Evolutionary conservation across 495 filamentous ascomycete genomes (phyloP).

Genomic region (Neurospora sp.): DNA sequence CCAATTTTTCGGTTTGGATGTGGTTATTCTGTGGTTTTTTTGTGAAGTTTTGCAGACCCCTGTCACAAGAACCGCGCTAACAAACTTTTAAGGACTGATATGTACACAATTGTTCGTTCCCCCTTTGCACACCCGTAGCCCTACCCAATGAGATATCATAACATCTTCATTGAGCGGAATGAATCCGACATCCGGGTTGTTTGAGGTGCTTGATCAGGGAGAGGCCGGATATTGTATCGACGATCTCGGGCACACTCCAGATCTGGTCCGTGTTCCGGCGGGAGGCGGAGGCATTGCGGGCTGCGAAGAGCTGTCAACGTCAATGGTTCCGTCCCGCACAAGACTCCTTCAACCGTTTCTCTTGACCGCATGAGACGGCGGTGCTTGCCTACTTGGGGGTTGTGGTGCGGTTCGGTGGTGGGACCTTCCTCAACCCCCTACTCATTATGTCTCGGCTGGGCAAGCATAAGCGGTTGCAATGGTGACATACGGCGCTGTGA

Average conservation of each 20-base stretch:
- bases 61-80: too few species aligned
- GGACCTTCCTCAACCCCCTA: too few species aligned
- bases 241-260: not conserved
- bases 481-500: not conserved
- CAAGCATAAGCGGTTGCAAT: not conserved
- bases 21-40: too few species aligned
- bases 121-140: not conserved
- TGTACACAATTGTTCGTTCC: not conserved
- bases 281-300: not conserved
- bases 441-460: not conserved
- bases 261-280: not conserved
- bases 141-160: not conserved
- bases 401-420: too few species aligned
- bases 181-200: not conserved
- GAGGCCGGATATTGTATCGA: not conserved
- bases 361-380: not conserved
- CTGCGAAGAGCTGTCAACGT: not conserved
- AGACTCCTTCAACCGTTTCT: not conserved
- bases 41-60: too few species aligned
- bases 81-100: too few species aligned
- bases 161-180: not conserved
- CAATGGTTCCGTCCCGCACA: not conserved
- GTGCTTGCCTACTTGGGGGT: not conserved
- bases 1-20: too few species aligned
- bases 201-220: not conserved